Evolutionary conservation across 148 eudicot genomes (phyloP).

Genomic region (Nyssa sinensis): DNA sequence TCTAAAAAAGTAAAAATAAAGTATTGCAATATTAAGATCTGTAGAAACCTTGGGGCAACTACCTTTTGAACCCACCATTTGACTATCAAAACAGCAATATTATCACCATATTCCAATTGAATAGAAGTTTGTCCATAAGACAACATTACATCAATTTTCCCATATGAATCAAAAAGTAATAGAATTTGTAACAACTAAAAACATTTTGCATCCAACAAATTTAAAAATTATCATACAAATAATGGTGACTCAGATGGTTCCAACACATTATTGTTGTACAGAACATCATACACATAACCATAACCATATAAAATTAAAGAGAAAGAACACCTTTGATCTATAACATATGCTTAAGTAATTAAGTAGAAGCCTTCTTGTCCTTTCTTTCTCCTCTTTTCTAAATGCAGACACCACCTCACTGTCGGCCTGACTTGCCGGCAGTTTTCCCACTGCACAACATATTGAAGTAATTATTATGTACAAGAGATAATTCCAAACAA

Average conservation of each 20-base stretch:
- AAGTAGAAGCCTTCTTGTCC: slow-evolving; percentile 44
- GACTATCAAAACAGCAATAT: background rate
- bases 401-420: slow-evolving; percentile 50
- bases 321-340: slow-evolving; percentile 49
- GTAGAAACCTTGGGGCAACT: background rate
- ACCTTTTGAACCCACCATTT: background rate
- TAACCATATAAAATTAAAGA: background rate
- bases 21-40: background rate
- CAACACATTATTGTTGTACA: background rate
- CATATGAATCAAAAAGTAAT: background rate
- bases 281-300: background rate
- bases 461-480: background rate
- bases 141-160: background rate
- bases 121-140: background rate
- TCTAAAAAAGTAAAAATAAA: background rate
- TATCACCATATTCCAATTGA: background rate
- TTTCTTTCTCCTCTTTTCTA: slow-evolving; percentile 62
- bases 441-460: slow-evolving; percentile 69
- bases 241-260: background rate
- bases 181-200: background rate
- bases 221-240: background rate
- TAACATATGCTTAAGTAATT: slow-evolving; percentile 49
- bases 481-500: background rate
- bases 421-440: slow-evolving; percentile 71
- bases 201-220: background rate